Evolutionary conservation across 495 filamentous ascomycete genomes (phyloP).

Genomic region (Friedmanniomyces endolithicus): DNA sequence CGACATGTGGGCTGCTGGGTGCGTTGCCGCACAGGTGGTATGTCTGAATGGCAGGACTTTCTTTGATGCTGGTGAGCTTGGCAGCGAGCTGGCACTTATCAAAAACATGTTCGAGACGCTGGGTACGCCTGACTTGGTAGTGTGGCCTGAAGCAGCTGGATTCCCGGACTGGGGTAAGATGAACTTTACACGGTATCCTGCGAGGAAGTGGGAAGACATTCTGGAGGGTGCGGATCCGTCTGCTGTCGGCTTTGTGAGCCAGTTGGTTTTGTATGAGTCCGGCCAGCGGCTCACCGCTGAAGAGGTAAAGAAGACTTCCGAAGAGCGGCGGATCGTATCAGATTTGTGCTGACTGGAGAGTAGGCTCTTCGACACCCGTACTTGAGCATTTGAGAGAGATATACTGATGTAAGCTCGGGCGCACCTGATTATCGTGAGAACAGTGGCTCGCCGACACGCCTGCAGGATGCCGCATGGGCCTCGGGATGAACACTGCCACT

Average conservation of each 20-base stretch:
- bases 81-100: constrained; percentile 84
- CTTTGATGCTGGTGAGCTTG: constrained; percentile 77
- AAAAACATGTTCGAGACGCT: constrained; percentile 72
- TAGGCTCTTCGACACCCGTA: background rate
- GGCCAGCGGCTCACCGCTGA: constrained; percentile 37
- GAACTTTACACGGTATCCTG: constrained; percentile 42
- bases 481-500: too few species aligned
- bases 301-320: too few species aligned
- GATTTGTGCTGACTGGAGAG: too few species aligned
- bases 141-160: constrained; percentile 38
- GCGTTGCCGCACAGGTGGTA: constrained; percentile 58
- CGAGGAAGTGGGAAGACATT: constrained; percentile 42
- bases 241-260: constrained; percentile 42
- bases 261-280: constrained; percentile 47
- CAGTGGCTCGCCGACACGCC: too few species aligned
- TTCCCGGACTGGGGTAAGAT: constrained; percentile 60
- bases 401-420: too few species aligned
- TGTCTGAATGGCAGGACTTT: constrained; percentile 38
- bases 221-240: constrained; percentile 38
- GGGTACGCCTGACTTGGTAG: constrained; percentile 4
- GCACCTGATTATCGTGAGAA: too few species aligned
- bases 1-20: constrained; percentile 86
- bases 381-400: too few species aligned
- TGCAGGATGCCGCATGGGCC: too few species aligned
- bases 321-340: too few species aligned